phyloP scores from a whole-genome alignment of 352 stramenopile species.

The Pythium diclinum region DNA sequence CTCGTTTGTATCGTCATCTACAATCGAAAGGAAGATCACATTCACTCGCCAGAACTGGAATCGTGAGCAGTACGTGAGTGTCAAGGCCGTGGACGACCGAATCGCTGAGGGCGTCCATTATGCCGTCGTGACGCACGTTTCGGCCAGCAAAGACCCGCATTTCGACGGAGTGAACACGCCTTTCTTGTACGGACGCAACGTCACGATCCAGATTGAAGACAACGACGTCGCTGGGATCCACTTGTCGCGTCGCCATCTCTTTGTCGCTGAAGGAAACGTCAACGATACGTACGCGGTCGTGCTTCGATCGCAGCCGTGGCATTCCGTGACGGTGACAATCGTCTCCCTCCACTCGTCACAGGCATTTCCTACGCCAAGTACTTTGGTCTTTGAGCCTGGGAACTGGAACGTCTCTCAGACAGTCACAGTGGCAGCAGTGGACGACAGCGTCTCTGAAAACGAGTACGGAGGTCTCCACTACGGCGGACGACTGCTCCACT shows the following conservation, averaged over 20 bases:
- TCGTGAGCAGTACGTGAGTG: constrained; percentile 52
- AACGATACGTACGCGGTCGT: constrained; percentile 58
- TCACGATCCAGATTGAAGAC: constrained; percentile 69
- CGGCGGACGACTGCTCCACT: constrained; percentile 55
- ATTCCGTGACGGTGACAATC: constrained; percentile 46
- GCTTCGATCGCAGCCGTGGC: constrained; percentile 54
- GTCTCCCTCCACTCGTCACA: constrained; percentile 45
- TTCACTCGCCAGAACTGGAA: constrained; percentile 72
- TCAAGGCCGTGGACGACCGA: constrained; percentile 52
- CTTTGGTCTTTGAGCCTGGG: constrained; percentile 38
- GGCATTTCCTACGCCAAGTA: constrained; percentile 28
- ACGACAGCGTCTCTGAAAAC: constrained; percentile 54
- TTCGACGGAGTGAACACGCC: constrained; percentile 51
- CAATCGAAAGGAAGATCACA: constrained; percentile 25
- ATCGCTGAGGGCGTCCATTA: constrained; percentile 67
- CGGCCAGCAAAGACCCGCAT: constrained; percentile 45
- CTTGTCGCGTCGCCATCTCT: constrained; percentile 56
- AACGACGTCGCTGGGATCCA: constrained; percentile 54
- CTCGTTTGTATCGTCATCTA: constrained; percentile 23
- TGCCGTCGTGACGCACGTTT: constrained; percentile 44
- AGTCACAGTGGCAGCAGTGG: constrained; percentile 45
- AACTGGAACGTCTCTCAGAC: constrained; percentile 53
- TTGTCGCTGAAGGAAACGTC: constrained; percentile 51
- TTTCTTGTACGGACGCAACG: constrained; percentile 55
- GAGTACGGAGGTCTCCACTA: constrained; percentile 61